These are phyloP conservation scores for Rhodomyrtus psidioides DNA, from an alignment of 441 rosid genomes.

Conservation along the genomic window DNA sequence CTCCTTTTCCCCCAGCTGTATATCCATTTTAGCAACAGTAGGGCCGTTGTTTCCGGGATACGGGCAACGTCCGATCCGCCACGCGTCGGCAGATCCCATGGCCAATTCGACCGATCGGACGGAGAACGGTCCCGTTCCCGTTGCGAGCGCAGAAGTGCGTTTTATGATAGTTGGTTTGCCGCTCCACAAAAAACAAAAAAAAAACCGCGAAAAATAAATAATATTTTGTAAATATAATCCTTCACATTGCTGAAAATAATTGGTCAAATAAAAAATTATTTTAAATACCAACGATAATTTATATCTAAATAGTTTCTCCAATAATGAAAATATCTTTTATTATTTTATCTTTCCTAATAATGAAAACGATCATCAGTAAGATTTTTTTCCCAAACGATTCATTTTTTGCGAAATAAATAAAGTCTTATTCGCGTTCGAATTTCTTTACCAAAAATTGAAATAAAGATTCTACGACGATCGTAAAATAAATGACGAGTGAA, in stretches of 20 bases:
- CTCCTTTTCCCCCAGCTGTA: not conserved
- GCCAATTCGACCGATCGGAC: not conserved
- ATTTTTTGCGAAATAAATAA: fast-evolving
- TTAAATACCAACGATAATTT: fast-evolving
- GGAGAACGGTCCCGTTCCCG: not conserved
- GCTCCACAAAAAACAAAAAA: no score
- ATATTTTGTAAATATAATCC: no score
- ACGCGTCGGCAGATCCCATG: not conserved
- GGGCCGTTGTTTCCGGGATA: not conserved
- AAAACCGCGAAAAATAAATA: no score
- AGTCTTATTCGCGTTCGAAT: fast-evolving
- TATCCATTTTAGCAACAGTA: not conserved
- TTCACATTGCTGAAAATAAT: not conserved
- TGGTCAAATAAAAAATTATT: not conserved
- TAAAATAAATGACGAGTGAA: not conserved
- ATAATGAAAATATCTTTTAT: fast-evolving
- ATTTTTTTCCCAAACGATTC: fast-evolving
- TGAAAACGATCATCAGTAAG: not conserved
- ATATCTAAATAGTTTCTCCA: not conserved
- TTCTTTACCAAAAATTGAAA: not conserved
- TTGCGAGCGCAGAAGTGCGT: not conserved
- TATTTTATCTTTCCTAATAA: not conserved
- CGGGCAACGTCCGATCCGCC: not conserved
- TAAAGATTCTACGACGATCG: fast-evolving
- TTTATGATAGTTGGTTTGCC: fast-evolving